These are phyloP conservation scores for Cinnamomum chago DNA, from an alignment of 164 flowering plant species.

Conservation along the genomic window DNA sequence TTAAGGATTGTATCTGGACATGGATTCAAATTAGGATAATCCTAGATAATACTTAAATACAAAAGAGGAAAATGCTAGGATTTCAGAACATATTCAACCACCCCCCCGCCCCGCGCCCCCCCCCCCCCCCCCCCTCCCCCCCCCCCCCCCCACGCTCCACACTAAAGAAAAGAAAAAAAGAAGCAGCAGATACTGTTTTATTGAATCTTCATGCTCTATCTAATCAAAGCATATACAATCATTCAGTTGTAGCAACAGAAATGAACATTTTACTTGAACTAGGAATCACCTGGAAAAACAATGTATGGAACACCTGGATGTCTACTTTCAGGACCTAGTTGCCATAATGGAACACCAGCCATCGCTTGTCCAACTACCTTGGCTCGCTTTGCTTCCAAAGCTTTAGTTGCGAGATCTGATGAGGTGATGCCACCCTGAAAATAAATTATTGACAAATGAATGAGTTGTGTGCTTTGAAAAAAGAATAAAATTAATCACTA, in stretches of 20 bases:
- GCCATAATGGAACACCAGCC: slow-evolving; percentile 98
- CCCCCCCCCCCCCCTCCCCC: too few relatives aligned
- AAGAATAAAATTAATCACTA: background rate
- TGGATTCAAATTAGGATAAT: background rate
- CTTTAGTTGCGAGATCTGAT: slow-evolving; percentile 96
- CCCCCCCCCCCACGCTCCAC: too few relatives aligned
- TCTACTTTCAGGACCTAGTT: slow-evolving; percentile 90
- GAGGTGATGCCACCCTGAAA: slow-evolving; percentile 96
- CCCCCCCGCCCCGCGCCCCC: too few relatives aligned
- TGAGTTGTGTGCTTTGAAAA: background rate
- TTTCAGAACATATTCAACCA: background rate
- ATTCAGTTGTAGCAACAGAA: background rate
- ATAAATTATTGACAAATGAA: background rate
- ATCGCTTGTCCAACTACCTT: slow-evolving; percentile 91
- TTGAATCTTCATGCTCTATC: too few relatives aligned
- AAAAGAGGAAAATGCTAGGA: background rate
- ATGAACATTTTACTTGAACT: background rate
- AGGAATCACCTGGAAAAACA: slow-evolving; percentile 83
- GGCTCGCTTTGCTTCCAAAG: slow-evolving; percentile 80
- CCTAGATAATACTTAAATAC: background rate
- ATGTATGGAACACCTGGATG: slow-evolving; percentile 96
- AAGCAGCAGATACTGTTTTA: background rate
- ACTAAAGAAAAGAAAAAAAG: too few relatives aligned
- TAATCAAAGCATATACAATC: too few relatives aligned
- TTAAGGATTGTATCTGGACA: too few relatives aligned